Percentiles rank a stretch among this genome's conserved stretches.
Conservation (phyloP, 768 basidiomycete genomes). For the Pisolithus orientalis region DNA sequence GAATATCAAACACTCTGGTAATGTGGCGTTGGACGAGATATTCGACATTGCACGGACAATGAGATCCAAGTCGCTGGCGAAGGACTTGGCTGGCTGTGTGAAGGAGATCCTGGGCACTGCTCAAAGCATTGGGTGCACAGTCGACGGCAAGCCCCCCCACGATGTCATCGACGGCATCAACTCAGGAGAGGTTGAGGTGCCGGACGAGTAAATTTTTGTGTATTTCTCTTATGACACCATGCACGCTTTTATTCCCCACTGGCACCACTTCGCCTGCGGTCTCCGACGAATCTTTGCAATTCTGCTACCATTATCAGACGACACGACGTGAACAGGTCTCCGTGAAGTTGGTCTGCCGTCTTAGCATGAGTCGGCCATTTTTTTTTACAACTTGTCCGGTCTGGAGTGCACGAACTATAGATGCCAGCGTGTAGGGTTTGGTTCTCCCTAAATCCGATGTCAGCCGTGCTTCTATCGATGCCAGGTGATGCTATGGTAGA, state of each 20-base stretch:
- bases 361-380: no score
- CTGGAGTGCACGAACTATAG: no score
- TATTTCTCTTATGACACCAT: constrained; percentile 13
- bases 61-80: constrained; percentile 90
- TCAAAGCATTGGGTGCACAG: constrained; percentile 94
- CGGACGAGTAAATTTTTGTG: constrained; percentile 58
- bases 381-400: no score
- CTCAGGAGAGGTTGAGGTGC: constrained; percentile 79
- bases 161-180: constrained; percentile 87
- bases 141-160: constrained; percentile 90
- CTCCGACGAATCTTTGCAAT: no score
- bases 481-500: no score
- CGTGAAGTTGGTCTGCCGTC: no score
- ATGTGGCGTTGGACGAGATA: constrained; percentile 91
- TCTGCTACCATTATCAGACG: no score
- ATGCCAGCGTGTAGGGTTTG: no score
- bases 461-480: no score
- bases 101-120: constrained; percentile 99
- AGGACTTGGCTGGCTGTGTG: constrained; percentile 79
- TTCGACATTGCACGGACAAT: constrained; percentile 94
- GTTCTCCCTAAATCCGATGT: no score
- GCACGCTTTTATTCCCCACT: constrained; percentile 1
- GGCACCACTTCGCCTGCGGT: not conserved
- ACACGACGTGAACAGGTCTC: no score
- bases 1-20: constrained; percentile 98